phyloP scores from a whole-genome alignment of 176 grass and related monocot genomes.

The Aegilops bicornis region DNA sequence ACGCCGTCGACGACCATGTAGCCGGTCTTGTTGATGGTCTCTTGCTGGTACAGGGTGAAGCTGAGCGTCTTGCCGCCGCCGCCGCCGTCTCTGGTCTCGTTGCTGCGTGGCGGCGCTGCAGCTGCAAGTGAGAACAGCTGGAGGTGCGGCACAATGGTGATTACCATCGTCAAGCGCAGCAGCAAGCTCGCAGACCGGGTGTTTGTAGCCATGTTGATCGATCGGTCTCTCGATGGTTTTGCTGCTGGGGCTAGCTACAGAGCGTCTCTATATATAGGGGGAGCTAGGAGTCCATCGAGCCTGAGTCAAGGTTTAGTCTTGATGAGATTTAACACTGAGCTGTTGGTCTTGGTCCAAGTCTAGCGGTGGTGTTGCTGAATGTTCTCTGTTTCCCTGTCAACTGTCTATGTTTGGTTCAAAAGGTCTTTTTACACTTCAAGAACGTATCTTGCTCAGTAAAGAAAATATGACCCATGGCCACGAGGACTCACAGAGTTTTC shows the following conservation, averaged over 20 bases:
- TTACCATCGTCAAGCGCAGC: not conserved
- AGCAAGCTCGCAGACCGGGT: not conserved
- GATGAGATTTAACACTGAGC: not conserved
- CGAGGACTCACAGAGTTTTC: too few relatives aligned
- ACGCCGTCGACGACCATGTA: conserved; percentile 65
- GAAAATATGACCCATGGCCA: too few relatives aligned
- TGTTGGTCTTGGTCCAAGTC: not conserved
- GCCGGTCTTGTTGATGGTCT: conserved; percentile 71
- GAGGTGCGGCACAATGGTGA: not conserved
- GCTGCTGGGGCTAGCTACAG: not conserved
- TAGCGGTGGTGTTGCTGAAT: not conserved
- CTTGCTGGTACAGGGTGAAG: conserved; percentile 72
- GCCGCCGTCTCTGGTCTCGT: not conserved
- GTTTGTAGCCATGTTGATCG: not conserved
- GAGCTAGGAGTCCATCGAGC: not conserved
- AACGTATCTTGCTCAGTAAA: too few relatives aligned
- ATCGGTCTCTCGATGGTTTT: not conserved
- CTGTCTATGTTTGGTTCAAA: too few relatives aligned
- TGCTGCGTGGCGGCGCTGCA: not conserved
- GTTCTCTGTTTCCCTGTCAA: not conserved
- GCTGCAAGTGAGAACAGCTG: not conserved
- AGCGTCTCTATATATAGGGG: not conserved
- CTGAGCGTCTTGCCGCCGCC: conserved; percentile 41
- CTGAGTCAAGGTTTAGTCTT: not conserved
- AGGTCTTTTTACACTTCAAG: too few relatives aligned